Conservation (phyloP, 495 filamentous ascomycete species). For the Haplographium delicatum region DNA sequence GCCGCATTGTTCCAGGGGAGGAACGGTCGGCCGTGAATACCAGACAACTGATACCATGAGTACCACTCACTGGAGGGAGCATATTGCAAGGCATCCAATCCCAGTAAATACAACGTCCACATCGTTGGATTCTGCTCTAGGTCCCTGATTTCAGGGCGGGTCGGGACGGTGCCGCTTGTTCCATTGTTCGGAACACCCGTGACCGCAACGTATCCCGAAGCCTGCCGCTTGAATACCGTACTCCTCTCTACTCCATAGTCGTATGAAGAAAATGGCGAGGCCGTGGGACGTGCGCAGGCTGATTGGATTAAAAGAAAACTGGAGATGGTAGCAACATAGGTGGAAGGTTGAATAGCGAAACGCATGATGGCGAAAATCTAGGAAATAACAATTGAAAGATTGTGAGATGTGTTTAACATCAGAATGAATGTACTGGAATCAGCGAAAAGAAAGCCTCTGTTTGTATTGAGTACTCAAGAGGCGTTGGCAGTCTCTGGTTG, state of each 20-base stretch:
- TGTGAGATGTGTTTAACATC: too few species aligned
- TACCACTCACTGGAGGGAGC: constrained; percentile 45
- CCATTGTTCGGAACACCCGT: constrained; percentile 18
- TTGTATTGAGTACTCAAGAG: too few species aligned
- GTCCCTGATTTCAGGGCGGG: constrained; percentile 47
- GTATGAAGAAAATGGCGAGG: constrained; percentile 4
- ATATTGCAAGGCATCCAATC: constrained; percentile 34
- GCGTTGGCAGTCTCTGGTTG: too few species aligned
- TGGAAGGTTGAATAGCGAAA: too few species aligned
- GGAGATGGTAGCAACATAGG: too few species aligned
- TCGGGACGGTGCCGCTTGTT: constrained; percentile 24
- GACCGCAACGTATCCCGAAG: not conserved
- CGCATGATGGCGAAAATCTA: too few species aligned
- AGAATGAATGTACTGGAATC: too few species aligned
- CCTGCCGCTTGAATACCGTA: constrained; percentile 7
- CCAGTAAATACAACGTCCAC: constrained; percentile 23
- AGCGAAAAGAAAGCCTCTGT: too few species aligned
- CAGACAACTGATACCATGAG: constrained; percentile 58
- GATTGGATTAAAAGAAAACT: too few species aligned
- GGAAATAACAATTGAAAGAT: too few species aligned
- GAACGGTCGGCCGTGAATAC: constrained; percentile 62
- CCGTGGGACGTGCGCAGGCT: too few species aligned
- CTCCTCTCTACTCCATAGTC: constrained; percentile 10
- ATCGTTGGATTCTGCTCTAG: constrained; percentile 49
- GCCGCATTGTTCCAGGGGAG: constrained; percentile 52